These are phyloP conservation scores for Aureobasidium melanogenum DNA, from an alignment of 2,329 filamentous ascomycete genomes.

Conservation along the genomic window DNA sequence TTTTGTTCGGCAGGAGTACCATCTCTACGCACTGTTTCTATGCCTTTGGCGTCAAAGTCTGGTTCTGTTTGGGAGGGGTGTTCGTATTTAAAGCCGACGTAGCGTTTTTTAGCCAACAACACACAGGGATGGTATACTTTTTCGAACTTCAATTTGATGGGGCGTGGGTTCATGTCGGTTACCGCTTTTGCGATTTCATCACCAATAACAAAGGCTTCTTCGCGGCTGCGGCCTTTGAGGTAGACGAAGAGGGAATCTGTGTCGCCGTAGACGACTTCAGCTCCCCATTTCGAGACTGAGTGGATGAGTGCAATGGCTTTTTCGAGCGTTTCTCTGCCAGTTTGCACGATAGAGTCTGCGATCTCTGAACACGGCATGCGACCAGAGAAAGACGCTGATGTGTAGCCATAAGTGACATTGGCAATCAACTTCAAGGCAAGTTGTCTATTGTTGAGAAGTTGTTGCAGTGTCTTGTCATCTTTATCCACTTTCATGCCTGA, in stretches of 20 bases:
- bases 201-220: constrained; percentile 86
- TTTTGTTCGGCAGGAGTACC: constrained; percentile 94
- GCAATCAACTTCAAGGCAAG: constrained; percentile 90
- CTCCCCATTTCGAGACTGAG: constrained; percentile 75
- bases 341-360: constrained; percentile 96
- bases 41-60: constrained; percentile 95
- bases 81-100: constrained; percentile 97
- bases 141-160: constrained; percentile 94
- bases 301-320: constrained; percentile 90
- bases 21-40: constrained; percentile 91
- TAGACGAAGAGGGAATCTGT: constrained; percentile 93
- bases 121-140: constrained; percentile 97
- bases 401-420: constrained; percentile 98
- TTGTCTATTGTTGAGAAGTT: constrained; percentile 85
- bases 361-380: constrained; percentile 98
- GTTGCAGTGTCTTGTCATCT: constrained; percentile 75
- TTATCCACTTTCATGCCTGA: constrained; percentile 92
- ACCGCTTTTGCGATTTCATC: constrained; percentile 83
- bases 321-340: constrained; percentile 87
- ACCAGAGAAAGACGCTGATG: constrained; percentile 91
- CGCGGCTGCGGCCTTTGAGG: constrained; percentile 75
- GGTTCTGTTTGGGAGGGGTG: constrained; percentile 63
- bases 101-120: constrained; percentile 90
- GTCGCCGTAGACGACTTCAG: constrained; percentile 96
- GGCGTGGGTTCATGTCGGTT: constrained; percentile 81